Conservation (phyloP, 2,329 filamentous ascomycete species). For the Daldinia eschscholtzii region DNA sequence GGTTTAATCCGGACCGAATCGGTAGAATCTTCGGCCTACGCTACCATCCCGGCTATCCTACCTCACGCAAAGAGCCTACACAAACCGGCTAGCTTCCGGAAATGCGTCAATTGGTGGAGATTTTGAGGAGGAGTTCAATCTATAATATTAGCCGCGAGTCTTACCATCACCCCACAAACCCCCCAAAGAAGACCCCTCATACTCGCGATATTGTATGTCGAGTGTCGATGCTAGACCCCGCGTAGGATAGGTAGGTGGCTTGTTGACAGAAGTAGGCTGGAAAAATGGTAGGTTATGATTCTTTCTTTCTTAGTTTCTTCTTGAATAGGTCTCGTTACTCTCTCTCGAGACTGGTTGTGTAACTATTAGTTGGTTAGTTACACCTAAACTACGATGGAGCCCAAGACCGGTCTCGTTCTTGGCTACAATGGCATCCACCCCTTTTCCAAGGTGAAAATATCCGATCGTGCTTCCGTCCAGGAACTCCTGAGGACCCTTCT, state of each 20-base stretch:
- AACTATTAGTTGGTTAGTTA: neutral
- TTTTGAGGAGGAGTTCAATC: conserved; percentile 38
- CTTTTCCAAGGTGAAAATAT: conserved; percentile 65
- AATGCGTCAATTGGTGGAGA: conserved; percentile 44
- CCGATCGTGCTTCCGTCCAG: conserved; percentile 68
- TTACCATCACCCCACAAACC: conserved; percentile 43
- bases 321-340: conserved; percentile 15
- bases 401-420: conserved; percentile 57
- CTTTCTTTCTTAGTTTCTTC: conserved; percentile 12
- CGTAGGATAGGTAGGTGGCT: conserved; percentile 21
- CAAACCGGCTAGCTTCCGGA: conserved; percentile 15
- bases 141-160: conserved; percentile 51
- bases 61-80: conserved; percentile 24
- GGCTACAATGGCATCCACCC: conserved; percentile 68
- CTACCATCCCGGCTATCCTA: neutral
- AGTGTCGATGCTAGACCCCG: conserved; percentile 37
- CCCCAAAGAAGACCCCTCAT: conserved; percentile 46
- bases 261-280: conserved; percentile 22
- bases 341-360: conserved; percentile 14
- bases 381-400: conserved; percentile 44
- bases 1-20: conserved; percentile 45
- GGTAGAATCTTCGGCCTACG: conserved; percentile 34
- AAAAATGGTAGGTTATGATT: conserved; percentile 11
- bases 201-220: conserved; percentile 21
- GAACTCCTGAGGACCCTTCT: conserved; percentile 72